These are phyloP conservation scores for Oehlia diaphana DNA, from an alignment of 192 early-diverging fungal genomes.

Conservation along the genomic window DNA sequence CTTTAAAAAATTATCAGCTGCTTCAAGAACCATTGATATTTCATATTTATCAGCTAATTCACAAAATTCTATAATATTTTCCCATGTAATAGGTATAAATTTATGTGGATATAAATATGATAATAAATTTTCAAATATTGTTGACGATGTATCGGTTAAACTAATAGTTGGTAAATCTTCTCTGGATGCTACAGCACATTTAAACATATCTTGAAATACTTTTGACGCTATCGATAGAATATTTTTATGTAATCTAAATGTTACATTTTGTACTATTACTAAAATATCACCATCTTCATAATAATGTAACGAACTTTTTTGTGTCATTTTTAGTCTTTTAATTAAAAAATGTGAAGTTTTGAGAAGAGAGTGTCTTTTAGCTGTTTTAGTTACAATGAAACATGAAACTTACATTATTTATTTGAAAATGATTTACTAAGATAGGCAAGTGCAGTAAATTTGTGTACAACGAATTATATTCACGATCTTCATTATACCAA, in stretches of 20 bases:
- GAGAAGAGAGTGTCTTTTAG: no score
- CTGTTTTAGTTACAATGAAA: no score
- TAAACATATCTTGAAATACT: constrained; percentile 21
- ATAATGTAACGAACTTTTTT: constrained; percentile 6
- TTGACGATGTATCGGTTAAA: background rate
- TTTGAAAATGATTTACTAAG: no score
- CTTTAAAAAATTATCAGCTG: background rate
- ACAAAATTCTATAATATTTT: background rate
- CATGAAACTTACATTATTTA: no score
- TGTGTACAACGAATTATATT: no score
- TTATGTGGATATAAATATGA: background rate
- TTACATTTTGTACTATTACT: background rate
- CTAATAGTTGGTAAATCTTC: background rate
- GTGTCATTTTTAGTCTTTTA: background rate
- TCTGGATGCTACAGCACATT: background rate
- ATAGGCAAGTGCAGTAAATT: no score
- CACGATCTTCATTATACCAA: no score
- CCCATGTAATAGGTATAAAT: background rate
- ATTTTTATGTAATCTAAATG: constrained; percentile 17
- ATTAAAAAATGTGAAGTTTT: no score
- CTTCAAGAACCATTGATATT: background rate
- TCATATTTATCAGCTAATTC: constrained; percentile 11
- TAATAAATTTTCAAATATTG: background rate
- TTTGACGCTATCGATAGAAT: constrained; percentile 17
- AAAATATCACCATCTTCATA: constrained; percentile 23